These are phyloP conservation scores for Cadophora luteo-olivacea DNA, from an alignment of 2,329 filamentous ascomycete genomes.

Conservation along the genomic window DNA sequence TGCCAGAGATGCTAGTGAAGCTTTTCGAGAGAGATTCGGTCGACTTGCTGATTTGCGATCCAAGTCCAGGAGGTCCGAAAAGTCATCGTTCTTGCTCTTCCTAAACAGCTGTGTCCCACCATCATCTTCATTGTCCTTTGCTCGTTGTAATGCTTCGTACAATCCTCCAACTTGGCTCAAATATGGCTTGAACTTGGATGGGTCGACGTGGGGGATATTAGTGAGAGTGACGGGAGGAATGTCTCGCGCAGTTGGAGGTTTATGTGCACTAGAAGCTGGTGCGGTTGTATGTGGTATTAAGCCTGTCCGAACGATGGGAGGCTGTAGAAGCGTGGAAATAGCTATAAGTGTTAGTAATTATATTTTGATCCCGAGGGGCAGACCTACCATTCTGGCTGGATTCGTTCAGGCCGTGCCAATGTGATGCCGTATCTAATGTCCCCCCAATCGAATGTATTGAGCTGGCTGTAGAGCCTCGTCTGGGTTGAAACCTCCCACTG, in stretches of 20 bases:
- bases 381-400: constrained; percentile 80
- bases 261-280: constrained; percentile 74
- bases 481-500: constrained; percentile 52
- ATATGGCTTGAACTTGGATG: constrained; percentile 83
- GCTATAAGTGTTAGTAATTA: constrained; percentile 54
- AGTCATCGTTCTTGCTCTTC: constrained; percentile 48
- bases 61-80: constrained; percentile 48
- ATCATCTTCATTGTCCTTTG: constrained; percentile 79
- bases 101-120: constrained; percentile 47
- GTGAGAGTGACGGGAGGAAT: constrained; percentile 93
- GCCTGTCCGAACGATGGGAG: constrained; percentile 88
- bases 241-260: constrained; percentile 82
- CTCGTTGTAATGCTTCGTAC: constrained; percentile 86
- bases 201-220: constrained; percentile 83
- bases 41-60: constrained; percentile 32
- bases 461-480: constrained; percentile 85
- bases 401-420: constrained; percentile 67
- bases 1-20: constrained; percentile 51
- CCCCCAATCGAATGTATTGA: constrained; percentile 89
- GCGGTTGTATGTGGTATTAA: constrained; percentile 79
- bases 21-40: constrained; percentile 45
- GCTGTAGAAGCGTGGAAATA: constrained; percentile 91
- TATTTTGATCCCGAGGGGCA: neutral
- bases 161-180: constrained; percentile 83
- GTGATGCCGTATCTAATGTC: constrained; percentile 73